A percentile compares a stretch with the other conserved stretches of the same genome.
These are phyloP conservation scores for Gloeostereum incarnatum DNA, from an alignment of 768 basidiomycete genomes.

Conservation along the genomic window DNA sequence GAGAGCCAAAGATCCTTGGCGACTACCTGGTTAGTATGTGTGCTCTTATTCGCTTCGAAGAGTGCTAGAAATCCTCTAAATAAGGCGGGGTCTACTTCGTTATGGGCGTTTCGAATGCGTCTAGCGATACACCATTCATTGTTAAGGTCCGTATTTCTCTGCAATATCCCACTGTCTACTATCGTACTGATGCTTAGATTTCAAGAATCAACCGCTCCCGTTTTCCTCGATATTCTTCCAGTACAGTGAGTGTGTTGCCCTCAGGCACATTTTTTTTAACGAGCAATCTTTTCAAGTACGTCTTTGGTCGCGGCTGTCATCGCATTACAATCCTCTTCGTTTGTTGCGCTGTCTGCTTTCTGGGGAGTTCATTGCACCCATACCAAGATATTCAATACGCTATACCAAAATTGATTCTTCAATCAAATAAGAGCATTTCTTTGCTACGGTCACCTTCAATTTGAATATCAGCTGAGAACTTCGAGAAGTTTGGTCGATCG, in stretches of 20 bases:
- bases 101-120: neutral
- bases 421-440: too few species aligned
- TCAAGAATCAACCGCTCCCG: constrained; percentile 46
- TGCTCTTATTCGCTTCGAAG: neutral
- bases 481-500: too few species aligned
- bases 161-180: too few species aligned
- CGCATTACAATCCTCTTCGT: constrained; percentile 51
- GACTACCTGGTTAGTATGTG: constrained; percentile 59
- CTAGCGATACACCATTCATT: constrained; percentile 16
- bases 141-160: too few species aligned
- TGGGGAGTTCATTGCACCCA: constrained; percentile 40
- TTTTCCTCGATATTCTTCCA: constrained; percentile 45
- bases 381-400: constrained; percentile 21
- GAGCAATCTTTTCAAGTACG: constrained; percentile 22
- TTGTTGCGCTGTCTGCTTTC: constrained; percentile 36
- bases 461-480: too few species aligned
- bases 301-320: constrained; percentile 38
- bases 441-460: too few species aligned
- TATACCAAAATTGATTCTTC: constrained; percentile 19
- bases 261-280: neutral
- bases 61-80: neutral
- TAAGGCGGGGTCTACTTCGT: constrained; percentile 10
- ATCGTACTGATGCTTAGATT: too few species aligned
- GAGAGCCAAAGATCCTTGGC: constrained; percentile 70
- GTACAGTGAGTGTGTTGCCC: constrained; percentile 33